Evolutionary conservation across 1,284 basidiomycete species (phyloP), one percentile per base, ranked within the genome.

Genomic region (Mrakiaceae sp.): DNA sequence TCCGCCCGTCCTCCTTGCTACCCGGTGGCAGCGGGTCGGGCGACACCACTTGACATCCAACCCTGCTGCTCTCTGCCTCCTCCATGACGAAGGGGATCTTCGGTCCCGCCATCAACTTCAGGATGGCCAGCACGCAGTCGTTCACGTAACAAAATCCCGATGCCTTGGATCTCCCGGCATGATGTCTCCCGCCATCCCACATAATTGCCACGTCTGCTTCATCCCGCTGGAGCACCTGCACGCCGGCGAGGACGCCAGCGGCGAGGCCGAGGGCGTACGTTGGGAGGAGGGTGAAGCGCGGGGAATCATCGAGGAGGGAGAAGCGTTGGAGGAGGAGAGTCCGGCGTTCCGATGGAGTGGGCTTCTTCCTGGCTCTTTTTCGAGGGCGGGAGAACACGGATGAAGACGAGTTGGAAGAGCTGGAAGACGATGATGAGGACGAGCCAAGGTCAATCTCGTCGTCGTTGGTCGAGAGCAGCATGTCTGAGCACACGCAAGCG

Each of bases 91-190:
- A 83, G 62, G 87, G 86, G 73, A 96, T 92, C 3, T 91, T 90
- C 44, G 27, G 27, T 27, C 95, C 85, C 73, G 96, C 96, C 77
- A 94, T 96, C 75, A 91, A 96, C 0, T 92, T 92, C 27, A 64
- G 51, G 42, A 94, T 84, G 0, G 87, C 87, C 0, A 97, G 80
- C 3, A 92, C 83, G 63, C 87, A 86, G 73, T 97, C 94, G 4
- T 91, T 90, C 43, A 96, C 85, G 73, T 96, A 97, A 77, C 93
- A 97, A 75, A 92, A 97, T 0, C 93, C 93, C 2, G 87, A 84
- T 0, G 90, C 90, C 60, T 79, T 80, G 0, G 82, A 79, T 81
- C 87, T 82, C 44, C 70, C 66, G 0, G 75, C 73, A 63, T 76
- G 76, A 70, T 77, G 77, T 60, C 78, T 64, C 57, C 90, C 88